Evolutionary conservation across 2,329 filamentous ascomycete species (phyloP).

Genomic region (Xylaria sp.): DNA sequence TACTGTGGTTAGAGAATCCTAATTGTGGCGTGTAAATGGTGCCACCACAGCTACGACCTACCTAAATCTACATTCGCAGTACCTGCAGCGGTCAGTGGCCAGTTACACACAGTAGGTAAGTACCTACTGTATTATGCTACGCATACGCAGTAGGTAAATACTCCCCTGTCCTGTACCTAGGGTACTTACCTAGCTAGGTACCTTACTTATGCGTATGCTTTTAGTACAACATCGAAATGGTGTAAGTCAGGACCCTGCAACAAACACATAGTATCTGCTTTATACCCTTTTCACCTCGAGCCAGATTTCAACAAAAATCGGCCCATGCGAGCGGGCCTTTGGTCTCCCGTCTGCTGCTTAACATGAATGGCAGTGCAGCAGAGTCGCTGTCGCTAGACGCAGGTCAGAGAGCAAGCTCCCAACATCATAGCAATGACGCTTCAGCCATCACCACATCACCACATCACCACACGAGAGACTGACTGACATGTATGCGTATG

Average conservation of each 20-base stretch:
- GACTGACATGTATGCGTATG: conserved; percentile 37
- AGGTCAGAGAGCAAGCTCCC: conserved; percentile 50
- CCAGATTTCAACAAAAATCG: neutral
- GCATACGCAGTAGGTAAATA: neutral
- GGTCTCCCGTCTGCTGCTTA: conserved; percentile 21
- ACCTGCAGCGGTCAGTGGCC: too few species aligned
- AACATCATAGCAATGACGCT: conserved; percentile 9
- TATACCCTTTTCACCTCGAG: neutral
- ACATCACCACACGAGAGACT: conserved; percentile 19
- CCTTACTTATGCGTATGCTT: neutral
- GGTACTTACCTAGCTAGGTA: too few species aligned
- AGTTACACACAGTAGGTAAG: neutral
- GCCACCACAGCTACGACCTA: neutral
- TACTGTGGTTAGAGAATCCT: neutral
- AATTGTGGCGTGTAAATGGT: neutral
- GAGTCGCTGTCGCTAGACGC: conserved; percentile 57
- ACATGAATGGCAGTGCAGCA: conserved; percentile 55
- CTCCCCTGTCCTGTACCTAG: conserved; percentile 1
- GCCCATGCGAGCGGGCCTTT: conserved; percentile 5
- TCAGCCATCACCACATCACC: neutral
- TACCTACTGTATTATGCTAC: neutral
- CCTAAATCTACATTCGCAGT: neutral
- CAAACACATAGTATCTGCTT: neutral
- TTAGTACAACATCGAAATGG: neutral
- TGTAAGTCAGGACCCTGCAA: neutral